Conservation (phyloP, 495 filamentous ascomycete species). For the Filosporella fistucella region DNA sequence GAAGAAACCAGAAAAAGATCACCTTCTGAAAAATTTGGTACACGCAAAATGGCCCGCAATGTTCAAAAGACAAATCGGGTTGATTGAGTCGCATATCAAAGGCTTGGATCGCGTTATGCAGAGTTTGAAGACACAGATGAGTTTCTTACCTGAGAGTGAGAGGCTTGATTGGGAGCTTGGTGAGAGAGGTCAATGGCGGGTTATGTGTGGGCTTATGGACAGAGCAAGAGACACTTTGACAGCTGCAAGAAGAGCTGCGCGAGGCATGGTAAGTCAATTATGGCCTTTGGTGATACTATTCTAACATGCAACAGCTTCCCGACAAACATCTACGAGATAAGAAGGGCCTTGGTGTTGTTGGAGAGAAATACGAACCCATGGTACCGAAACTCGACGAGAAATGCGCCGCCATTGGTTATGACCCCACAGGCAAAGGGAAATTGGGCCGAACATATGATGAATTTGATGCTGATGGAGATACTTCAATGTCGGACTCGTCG, state of each 20-base stretch:
- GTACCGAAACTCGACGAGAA: conserved; percentile 2
- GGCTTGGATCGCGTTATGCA: conserved; percentile 13
- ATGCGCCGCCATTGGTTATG: conserved; percentile 5
- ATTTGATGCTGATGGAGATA: conserved; percentile 4
- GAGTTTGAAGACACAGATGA: conserved; percentile 11
- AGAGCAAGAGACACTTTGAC: conserved; percentile 5
- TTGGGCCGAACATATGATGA: background rate
- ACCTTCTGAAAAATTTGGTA: background rate
- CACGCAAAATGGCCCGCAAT: conserved; percentile 19
- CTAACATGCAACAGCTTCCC: conserved; percentile 7
- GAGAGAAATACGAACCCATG: conserved; percentile 7
- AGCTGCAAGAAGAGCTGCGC: conserved; percentile 1
- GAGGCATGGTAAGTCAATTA: conserved; percentile 16
- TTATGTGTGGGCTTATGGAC: conserved; percentile 17
- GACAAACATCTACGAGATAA: conserved; percentile 4
- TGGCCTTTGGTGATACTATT: background rate
- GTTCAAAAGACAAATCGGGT: conserved; percentile 18
- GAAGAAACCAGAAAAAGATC: background rate
- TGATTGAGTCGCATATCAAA: conserved; percentile 16
- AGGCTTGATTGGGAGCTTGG: conserved; percentile 12
- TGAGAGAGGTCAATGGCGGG: conserved; percentile 17
- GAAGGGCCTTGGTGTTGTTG: conserved; percentile 13
- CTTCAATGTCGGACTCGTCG: background rate
- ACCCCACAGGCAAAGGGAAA: conserved; percentile 4
- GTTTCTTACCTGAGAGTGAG: conserved; percentile 6